Evolutionary conservation across 2,329 filamentous ascomycete genomes (phyloP), one percentile per base, ranked within the genome.

Genomic region (Hypoxylon rubiginosum): DNA sequence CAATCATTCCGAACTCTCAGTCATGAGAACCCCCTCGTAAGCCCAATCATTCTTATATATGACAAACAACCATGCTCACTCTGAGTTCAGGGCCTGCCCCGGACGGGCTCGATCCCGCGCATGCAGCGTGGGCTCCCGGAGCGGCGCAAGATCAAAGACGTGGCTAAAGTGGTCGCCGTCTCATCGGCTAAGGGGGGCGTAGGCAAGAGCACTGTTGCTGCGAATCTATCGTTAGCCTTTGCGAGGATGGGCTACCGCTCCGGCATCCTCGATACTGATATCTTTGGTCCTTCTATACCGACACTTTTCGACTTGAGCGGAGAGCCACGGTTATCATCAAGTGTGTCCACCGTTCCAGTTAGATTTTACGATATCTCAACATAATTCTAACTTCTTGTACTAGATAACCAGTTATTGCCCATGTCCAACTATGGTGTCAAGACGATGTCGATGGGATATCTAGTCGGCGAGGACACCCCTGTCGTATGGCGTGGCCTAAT

Each of bases 101-200:
- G 90, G 67, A 92, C 91, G 19, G 94, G 91, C 32, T 86, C 84
- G 32, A 86, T 94, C 64, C 91, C 90, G 32, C 90, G 91, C 41
- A 89, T 92, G 83, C 92, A 93, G 80, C 89, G 92, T 57, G 92
- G 93, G 24, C 85, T 97, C 10, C 95, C 96, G 0, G 88, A 93
- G 72, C 90, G 91, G 74, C 88, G 93, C 70, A 90, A 88, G 72
- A 97, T 99, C 72, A 86, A 87, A 26, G 90, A 94, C 77, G 95
- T 99, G 24, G 87, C 89, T 70, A 97, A 97, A 77, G 90, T 97
- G n/a, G 88, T 99, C 64, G 94, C 94, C n/a, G 93, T 99, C 13
- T 97, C 94, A 3, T 98, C 94, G 1, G 96, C 96, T 13, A 99
- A 99, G 77, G 96, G 96, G 2, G 96, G 96, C n/a, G 96, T 99